Conservation (phyloP, 2,329 filamentous ascomycete species). For the Colletotrichum sp. region DNA sequence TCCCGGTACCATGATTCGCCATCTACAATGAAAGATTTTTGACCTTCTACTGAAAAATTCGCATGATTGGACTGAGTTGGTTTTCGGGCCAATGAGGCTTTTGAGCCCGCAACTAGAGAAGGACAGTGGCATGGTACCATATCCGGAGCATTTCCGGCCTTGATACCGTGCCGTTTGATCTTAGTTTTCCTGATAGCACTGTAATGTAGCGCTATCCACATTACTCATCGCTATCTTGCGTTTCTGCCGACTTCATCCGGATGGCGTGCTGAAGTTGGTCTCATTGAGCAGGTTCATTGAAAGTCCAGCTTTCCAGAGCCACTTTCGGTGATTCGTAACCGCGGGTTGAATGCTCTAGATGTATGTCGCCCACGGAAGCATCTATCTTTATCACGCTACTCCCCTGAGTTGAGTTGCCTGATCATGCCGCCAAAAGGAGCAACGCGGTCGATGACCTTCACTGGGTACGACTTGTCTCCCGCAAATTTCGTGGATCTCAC, state of each 20-base stretch:
- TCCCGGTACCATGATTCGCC: not conserved
- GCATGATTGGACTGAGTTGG: rapidly evolving
- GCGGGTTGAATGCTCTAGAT: not conserved
- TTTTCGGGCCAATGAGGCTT: not conserved
- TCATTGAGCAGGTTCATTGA: not conserved
- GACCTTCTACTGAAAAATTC: not conserved
- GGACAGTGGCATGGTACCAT: rapidly evolving
- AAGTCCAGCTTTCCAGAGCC: not conserved
- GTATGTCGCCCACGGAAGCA: not conserved
- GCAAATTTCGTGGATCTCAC: not conserved
- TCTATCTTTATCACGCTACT: not conserved
- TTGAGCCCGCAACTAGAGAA: not conserved
- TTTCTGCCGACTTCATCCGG: not conserved
- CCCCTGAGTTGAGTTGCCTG: not conserved
- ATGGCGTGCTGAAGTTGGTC: not conserved
- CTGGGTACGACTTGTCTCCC: not conserved
- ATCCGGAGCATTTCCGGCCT: not conserved
- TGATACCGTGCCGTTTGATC: not conserved
- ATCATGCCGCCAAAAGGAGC: not conserved
- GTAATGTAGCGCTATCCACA: rapidly evolving
- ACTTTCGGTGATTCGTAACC: not conserved
- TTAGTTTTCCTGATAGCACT: rapidly evolving
- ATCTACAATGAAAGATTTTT: rapidly evolving
- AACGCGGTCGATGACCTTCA: not conserved
- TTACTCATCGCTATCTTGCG: not conserved